Conservation (phyloP, 1,284 basidiomycete genomes). For the Pulveroboletus ridleyi region DNA sequence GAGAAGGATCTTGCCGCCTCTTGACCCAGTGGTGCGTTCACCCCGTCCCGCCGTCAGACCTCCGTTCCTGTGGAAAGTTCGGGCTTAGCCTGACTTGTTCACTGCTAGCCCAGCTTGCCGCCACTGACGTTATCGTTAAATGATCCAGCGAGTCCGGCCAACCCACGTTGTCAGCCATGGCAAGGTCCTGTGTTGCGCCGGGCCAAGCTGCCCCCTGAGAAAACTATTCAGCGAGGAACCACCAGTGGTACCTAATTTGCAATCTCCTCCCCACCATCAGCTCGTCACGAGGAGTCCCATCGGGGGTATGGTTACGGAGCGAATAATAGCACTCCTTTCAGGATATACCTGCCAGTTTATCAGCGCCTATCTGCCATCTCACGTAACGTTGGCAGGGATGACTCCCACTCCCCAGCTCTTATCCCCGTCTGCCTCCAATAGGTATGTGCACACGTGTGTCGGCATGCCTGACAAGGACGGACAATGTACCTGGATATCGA, state of each 20-base stretch:
- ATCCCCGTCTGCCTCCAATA: constrained; percentile 23
- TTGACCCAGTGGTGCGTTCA: constrained; percentile 4
- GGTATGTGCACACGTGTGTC: constrained; percentile 32
- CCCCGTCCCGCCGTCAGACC: not conserved
- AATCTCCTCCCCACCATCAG: constrained; percentile 3
- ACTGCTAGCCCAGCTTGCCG: not conserved
- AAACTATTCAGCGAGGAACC: not conserved
- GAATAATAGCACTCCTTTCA: constrained; percentile 1
- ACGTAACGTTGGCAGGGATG: constrained; percentile 28
- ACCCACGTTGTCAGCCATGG: constrained; percentile 3
- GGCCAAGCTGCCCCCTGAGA: constrained; percentile 8
- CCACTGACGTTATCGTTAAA: not conserved
- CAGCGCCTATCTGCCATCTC: constrained; percentile 27
- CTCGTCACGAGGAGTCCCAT: not conserved
- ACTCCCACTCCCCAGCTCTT: constrained; percentile 32
- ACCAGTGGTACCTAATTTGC: not conserved
- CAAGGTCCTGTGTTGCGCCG: not conserved
- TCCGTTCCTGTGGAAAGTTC: not conserved
- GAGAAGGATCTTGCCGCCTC: not conserved
- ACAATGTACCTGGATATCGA: constrained; percentile 23
- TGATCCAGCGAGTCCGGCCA: constrained; percentile 9
- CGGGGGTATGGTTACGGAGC: constrained; percentile 1
- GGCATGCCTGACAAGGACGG: constrained; percentile 26
- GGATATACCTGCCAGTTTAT: constrained; percentile 15
- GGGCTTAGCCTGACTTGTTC: too few species aligned